Conservation (phyloP, 2,329 filamentous ascomycete species). For the Scopulariopsis brevicaulis region DNA sequence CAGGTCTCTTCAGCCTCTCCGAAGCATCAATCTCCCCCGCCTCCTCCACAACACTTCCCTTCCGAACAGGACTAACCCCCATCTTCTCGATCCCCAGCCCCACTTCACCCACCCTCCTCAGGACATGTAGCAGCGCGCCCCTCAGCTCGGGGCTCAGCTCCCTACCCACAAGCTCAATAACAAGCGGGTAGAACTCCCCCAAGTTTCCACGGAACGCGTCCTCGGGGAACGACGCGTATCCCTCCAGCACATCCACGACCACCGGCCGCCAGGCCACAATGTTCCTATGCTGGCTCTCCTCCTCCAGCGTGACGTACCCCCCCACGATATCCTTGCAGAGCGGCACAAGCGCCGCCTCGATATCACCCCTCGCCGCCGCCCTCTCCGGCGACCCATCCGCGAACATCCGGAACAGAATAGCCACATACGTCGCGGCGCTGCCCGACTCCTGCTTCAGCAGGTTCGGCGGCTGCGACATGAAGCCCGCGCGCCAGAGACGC, state of each 20-base stretch:
- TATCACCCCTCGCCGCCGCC: constrained; percentile 66
- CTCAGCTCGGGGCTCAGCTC: constrained; percentile 76
- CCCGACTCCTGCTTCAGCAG: constrained; percentile 94
- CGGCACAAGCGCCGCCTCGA: constrained; percentile 84
- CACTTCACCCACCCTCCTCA: constrained; percentile 76
- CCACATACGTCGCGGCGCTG: constrained; percentile 86
- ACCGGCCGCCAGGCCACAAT: constrained; percentile 96
- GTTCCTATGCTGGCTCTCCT: constrained; percentile 94
- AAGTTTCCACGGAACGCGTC: constrained; percentile 73
- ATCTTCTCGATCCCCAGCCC: constrained; percentile 45
- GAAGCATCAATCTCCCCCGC: constrained; percentile 16
- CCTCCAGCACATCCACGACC: constrained; percentile 92
- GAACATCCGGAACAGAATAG: constrained; percentile 95
- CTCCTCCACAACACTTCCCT: constrained; percentile 23
- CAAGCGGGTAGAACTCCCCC: constrained; percentile 73
- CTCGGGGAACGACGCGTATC: constrained; percentile 73
- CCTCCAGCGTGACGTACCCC: constrained; percentile 76
- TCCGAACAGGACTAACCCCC: constrained; percentile 20
- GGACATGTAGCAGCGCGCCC: constrained; percentile 61
- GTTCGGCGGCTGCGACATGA: constrained; percentile 99
- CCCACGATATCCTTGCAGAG: constrained; percentile 90
- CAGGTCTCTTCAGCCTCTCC: constrained; percentile 13
- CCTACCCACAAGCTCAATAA: constrained; percentile 69
- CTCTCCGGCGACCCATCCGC: constrained; percentile 78
- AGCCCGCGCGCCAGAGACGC: constrained; percentile 90